Evolutionary conservation across 345 rosid species (phyloP), one percentile per base, ranked within the genome.

Genomic region (Lenwebbia sp.): DNA sequence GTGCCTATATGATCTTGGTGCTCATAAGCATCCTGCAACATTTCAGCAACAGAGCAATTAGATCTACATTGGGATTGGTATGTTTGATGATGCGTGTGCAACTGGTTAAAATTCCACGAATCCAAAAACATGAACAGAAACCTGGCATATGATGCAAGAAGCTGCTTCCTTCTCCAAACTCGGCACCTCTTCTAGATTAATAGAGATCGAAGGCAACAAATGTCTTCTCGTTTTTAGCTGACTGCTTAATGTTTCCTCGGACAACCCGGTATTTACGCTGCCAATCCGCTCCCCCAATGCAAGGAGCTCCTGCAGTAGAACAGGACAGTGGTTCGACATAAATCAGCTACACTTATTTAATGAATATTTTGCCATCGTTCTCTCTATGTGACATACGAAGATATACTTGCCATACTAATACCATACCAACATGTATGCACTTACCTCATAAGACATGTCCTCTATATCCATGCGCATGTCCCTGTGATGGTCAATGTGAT

Each of bases 401-500:
- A 40, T 19, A 50, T 30, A 53, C 22, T 37, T 37, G 47, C 47
- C 47, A 70, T 44, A 37, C 78, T 37, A 70, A 33, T 40, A 2
- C 47, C 19, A 37, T 22, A 70, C 78, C 78, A 37, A 70, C 47
- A 70, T 60, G 4, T 40, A 49, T 84, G 85, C 81, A 84, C 87
- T 88, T 83, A 94, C 98, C 92, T 96, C 99, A 81, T 96, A 96
- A 58, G 98, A 93, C 98, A 95, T 95, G 85, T 94, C 93, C 90
- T 95, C 99, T 85, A 94, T 94, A 89, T 96, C 98, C 93, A 96
- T 88, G 50, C 99, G 99, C 99, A 96, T 94, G 83, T 93, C 99
- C 87, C 94, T 92, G 88, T 96, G 98, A 92, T 91, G 93, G 86
- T 94, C 99, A 28, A 89, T 82, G 70, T 89, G 84, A 88, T 90